phyloP scores from a whole-genome alignment of 75 land plant genomes.

The Picea glauca region DNA sequence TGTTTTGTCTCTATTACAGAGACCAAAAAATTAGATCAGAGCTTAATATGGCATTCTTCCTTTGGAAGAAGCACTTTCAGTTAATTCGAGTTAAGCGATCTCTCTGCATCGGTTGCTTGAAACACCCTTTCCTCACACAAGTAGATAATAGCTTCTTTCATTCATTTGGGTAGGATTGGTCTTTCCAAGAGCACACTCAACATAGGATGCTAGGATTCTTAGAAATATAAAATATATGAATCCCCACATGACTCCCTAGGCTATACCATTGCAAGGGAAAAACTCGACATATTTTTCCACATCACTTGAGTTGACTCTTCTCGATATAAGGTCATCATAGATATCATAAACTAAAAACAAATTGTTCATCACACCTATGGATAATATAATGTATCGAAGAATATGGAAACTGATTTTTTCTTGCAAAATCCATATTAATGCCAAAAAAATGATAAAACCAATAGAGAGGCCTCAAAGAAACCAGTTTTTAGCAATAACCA shows the following conservation, averaged over 20 bases:
- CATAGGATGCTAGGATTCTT: too few species aligned
- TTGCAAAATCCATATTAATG: slow-evolving; percentile 81
- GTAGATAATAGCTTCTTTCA: too few species aligned
- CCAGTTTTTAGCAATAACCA: slow-evolving; percentile 96
- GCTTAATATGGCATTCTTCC: too few species aligned
- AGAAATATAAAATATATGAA: slow-evolving; percentile 76
- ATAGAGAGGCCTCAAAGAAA: slow-evolving; percentile 90
- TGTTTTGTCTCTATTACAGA: too few species aligned
- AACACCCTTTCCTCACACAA: too few species aligned
- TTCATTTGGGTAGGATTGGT: too few species aligned
- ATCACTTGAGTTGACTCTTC: slow-evolving; percentile 95
- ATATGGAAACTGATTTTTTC: slow-evolving; percentile 57
- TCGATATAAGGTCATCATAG: slow-evolving; percentile 93
- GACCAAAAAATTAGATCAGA: too few species aligned
- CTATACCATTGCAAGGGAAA: slow-evolving; percentile 91
- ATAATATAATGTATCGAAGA: slow-evolving; percentile 81
- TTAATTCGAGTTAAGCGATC: too few species aligned
- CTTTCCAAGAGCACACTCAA: too few species aligned
- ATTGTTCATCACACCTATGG: slow-evolving; percentile 98
- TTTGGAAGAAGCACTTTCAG: too few species aligned
- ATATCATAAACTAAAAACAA: slow-evolving; percentile 97
- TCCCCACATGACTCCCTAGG: slow-evolving; percentile 98
- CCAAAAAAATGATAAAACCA: slow-evolving; percentile 87
- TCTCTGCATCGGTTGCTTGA: too few species aligned
- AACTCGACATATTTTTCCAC: slow-evolving; percentile 94